phyloP scores from a whole-genome alignment of 371 early-diverging fungal genomes.

The Lichtheimia hyalospora region DNA sequence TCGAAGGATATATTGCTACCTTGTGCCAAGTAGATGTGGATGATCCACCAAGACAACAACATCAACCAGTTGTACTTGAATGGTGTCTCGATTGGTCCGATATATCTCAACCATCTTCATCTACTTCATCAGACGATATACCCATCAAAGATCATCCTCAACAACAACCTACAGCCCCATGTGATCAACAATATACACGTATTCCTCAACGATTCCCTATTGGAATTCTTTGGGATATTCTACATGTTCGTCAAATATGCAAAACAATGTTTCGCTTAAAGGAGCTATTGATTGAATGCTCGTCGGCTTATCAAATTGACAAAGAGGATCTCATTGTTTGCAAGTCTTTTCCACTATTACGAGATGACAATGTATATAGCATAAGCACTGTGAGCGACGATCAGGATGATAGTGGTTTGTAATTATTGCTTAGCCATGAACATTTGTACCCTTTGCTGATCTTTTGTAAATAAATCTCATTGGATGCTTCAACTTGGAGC shows the following conservation, averaged over 20 bases:
- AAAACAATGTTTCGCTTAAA: slow-evolving; percentile 12
- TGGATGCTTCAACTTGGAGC: too few relatives aligned
- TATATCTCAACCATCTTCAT: slow-evolving; percentile 9
- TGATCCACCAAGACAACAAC: not conserved
- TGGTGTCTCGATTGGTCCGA: slow-evolving; percentile 17
- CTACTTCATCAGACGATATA: not conserved
- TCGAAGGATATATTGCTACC: slow-evolving; percentile 19
- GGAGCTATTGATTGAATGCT: slow-evolving; percentile 7
- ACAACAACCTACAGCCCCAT: not conserved
- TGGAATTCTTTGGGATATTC: slow-evolving; percentile 27
- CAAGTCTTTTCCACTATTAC: too few relatives aligned
- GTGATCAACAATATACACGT: slow-evolving; percentile 8
- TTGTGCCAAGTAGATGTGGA: slow-evolving; percentile 21
- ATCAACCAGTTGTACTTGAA: not conserved
- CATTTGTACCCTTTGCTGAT: too few relatives aligned
- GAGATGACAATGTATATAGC: too few relatives aligned
- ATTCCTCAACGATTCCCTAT: slow-evolving; percentile 13
- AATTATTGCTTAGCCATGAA: not conserved
- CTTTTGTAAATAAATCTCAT: too few relatives aligned
- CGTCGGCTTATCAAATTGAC: slow-evolving; percentile 13
- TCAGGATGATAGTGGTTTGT: slow-evolving; percentile 3
- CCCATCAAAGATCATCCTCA: not conserved
- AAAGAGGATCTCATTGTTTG: slow-evolving; percentile 10
- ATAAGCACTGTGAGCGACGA: not conserved
- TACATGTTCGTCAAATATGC: slow-evolving; percentile 35